Percentiles rank a stretch among this genome's conserved stretches.
Conservation (phyloP, 495 filamentous ascomycete species). For the Physcia stellaris region DNA sequence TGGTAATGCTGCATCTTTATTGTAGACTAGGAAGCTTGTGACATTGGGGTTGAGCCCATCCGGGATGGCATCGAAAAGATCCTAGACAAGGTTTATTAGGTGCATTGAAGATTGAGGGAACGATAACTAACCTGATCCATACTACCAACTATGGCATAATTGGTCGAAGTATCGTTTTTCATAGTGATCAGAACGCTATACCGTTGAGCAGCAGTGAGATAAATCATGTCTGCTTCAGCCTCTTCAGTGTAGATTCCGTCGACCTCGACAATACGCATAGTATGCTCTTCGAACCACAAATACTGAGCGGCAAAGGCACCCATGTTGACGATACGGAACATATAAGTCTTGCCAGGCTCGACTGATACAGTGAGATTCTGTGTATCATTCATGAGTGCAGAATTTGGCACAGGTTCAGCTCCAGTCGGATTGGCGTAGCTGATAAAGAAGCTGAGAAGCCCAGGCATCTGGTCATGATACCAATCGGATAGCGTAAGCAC, state of each 20-base stretch:
- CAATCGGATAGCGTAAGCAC: constrained; percentile 53
- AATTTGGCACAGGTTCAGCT: constrained; percentile 52
- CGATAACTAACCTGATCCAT: constrained; percentile 33
- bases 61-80: constrained; percentile 56
- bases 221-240: constrained; percentile 40
- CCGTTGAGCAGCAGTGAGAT: constrained; percentile 55
- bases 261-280: constrained; percentile 53
- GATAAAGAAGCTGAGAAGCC: constrained; percentile 41
- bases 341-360: constrained; percentile 41
- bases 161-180: constrained; percentile 32
- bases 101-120: not conserved
- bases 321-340: constrained; percentile 57
- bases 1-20: constrained; percentile 37
- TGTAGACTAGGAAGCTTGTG: constrained; percentile 63
- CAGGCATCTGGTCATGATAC: constrained; percentile 36
- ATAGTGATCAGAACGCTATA: constrained; percentile 52
- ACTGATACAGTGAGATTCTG: constrained; percentile 28
- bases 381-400: constrained; percentile 56
- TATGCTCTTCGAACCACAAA: constrained; percentile 39
- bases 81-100: constrained; percentile 25
- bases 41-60: constrained; percentile 54
- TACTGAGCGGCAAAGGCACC: constrained; percentile 31
- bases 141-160: constrained; percentile 40
- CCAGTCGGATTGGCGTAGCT: constrained; percentile 35
- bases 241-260: constrained; percentile 59